Conservation (phyloP, 768 basidiomycete genomes). For the Mycena chlorophos region DNA sequence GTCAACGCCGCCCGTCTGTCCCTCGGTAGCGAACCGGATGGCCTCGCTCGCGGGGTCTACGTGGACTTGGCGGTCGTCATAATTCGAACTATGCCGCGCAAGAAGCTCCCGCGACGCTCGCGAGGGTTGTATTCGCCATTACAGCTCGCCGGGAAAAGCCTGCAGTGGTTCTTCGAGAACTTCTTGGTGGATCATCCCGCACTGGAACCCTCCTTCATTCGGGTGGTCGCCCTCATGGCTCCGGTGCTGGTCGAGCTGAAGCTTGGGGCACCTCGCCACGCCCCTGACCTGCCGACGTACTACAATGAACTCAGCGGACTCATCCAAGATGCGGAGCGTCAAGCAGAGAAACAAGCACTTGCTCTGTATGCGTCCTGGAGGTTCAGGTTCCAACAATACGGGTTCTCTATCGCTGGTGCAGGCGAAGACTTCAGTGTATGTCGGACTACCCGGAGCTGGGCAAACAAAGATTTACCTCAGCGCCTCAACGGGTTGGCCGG, state of each 20-base stretch:
- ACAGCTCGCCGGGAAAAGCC: background rate
- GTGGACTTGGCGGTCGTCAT: conserved; percentile 8
- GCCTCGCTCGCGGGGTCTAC: conserved; percentile 2
- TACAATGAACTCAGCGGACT: too few species aligned
- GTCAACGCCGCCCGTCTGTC: background rate
- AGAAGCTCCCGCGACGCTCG: background rate
- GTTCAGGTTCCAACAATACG: too few species aligned
- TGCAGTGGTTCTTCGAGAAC: background rate
- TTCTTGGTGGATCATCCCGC: background rate
- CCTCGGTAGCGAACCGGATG: background rate
- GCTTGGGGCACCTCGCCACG: conserved; percentile 1
- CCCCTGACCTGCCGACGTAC: too few species aligned
- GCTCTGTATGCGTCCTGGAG: too few species aligned
- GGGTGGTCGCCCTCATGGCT: conserved; percentile 4
- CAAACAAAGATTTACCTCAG: too few species aligned
- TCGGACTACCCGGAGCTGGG: background rate
- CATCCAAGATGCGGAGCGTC: too few species aligned
- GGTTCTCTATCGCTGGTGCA: too few species aligned
- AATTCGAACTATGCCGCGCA: background rate
- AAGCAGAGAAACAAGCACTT: too few species aligned
- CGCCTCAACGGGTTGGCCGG: background rate
- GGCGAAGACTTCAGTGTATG: too few species aligned
- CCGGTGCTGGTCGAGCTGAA: conserved; percentile 6
- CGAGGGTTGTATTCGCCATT: background rate
- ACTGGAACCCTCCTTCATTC: background rate